These are phyloP conservation scores for Myotisia sp. DNA, from an alignment of 2,329 filamentous ascomycete species.

Conservation along the genomic window DNA sequence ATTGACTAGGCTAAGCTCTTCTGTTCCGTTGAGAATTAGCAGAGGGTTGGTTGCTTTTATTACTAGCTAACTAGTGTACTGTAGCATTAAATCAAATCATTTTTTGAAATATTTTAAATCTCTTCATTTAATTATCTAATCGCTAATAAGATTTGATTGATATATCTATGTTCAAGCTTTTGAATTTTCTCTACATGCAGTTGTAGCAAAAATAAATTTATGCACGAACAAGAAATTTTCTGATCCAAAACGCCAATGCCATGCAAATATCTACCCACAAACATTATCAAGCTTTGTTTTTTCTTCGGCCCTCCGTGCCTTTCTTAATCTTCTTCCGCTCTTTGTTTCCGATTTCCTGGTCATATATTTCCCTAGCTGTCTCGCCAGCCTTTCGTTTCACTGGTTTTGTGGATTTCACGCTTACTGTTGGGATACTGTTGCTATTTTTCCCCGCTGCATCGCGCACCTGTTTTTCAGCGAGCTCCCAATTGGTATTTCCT, in stretches of 20 bases:
- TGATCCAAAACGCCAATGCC: background rate
- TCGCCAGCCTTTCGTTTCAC: slow-evolving; percentile 58
- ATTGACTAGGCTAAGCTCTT: too few species aligned
- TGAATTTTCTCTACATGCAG: too few species aligned
- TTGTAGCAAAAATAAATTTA: too few species aligned
- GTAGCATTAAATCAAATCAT: too few species aligned
- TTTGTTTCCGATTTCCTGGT: slow-evolving; percentile 30
- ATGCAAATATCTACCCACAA: slow-evolving; percentile 1
- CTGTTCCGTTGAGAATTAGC: too few species aligned
- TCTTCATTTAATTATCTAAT: too few species aligned
- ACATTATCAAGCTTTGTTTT: slow-evolving; percentile 9
- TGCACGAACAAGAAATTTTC: too few species aligned
- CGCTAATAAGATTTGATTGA: too few species aligned
- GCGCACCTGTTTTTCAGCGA: slow-evolving; percentile 60
- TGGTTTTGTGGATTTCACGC: slow-evolving; percentile 60
- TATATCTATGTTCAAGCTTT: background rate
- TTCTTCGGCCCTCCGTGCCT: slow-evolving; percentile 29
- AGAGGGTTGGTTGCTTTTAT: too few species aligned
- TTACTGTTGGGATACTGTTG: slow-evolving; percentile 46
- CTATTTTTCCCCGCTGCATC: slow-evolving; percentile 38
- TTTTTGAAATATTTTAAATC: too few species aligned
- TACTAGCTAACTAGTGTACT: too few species aligned
- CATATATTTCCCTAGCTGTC: slow-evolving; percentile 36
- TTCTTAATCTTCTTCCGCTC: slow-evolving; percentile 33
- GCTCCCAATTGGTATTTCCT: slow-evolving; percentile 39